Evolutionary conservation across 768 basidiomycete species (phyloP).

Genomic region (Boletus bicolor): DNA sequence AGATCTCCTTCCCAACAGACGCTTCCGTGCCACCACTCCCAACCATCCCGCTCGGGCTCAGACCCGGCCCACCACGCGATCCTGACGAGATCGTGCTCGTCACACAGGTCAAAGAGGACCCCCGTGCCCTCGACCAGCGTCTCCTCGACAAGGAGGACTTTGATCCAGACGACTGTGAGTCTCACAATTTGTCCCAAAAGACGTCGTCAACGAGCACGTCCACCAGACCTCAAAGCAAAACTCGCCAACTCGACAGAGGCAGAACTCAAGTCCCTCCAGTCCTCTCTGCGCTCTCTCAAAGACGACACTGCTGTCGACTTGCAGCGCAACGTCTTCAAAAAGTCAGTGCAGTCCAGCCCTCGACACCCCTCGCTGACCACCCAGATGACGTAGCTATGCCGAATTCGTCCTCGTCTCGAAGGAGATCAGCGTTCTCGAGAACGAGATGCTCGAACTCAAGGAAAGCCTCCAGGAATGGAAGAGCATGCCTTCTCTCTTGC

Average conservation of each 20-base stretch:
- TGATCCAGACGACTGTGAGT: slow-evolving; percentile 86
- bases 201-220: slow-evolving; percentile 1
- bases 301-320: slow-evolving; percentile 75
- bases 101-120: slow-evolving; percentile 49
- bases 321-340: slow-evolving; percentile 92
- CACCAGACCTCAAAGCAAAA: slow-evolving; percentile 72
- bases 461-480: slow-evolving; percentile 94
- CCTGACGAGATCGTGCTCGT: slow-evolving; percentile 48
- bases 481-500: slow-evolving; percentile 88
- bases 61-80: slow-evolving; percentile 35
- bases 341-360: slow-evolving; percentile 43
- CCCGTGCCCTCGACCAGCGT: slow-evolving; percentile 53
- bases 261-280: slow-evolving; percentile 72
- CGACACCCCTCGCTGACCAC: slow-evolving; percentile 6
- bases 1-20: slow-evolving; percentile 71
- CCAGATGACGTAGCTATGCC: slow-evolving; percentile 64
- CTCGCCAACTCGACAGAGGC: slow-evolving; percentile 88
- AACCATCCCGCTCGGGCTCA: slow-evolving; percentile 45
- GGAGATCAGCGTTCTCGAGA: slow-evolving; percentile 93
- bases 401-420: slow-evolving; percentile 97
- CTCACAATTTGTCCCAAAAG: not conserved
- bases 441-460: slow-evolving; percentile 96
- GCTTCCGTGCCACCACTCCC: slow-evolving; percentile 55
- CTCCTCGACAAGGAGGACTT: slow-evolving; percentile 76
- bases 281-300: slow-evolving; percentile 66